Conservation (phyloP, 768 basidiomycete genomes). For the Lentinula guzmanii region DNA sequence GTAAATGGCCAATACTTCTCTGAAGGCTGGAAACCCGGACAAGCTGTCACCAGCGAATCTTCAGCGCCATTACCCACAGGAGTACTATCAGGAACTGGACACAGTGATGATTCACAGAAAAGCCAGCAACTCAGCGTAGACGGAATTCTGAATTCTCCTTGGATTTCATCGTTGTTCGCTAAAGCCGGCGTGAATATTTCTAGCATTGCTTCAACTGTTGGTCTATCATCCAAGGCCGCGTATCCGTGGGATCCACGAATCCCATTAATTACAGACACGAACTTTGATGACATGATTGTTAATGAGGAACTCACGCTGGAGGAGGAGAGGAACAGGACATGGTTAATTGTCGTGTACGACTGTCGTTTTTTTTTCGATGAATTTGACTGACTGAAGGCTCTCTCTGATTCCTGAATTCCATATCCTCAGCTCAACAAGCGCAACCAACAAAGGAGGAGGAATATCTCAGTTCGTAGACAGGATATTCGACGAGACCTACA, state of each 20-base stretch:
- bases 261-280: constrained; percentile 77
- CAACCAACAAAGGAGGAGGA: constrained; percentile 53
- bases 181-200: constrained; percentile 69
- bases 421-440: constrained; percentile 40
- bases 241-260: constrained; percentile 66
- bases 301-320: constrained; percentile 61
- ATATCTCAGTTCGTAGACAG: constrained; percentile 67
- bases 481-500: constrained; percentile 70
- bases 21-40: constrained; percentile 75
- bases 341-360: constrained; percentile 75
- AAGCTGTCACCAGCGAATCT: constrained; percentile 32
- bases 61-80: constrained; percentile 9
- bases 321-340: constrained; percentile 63
- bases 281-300: constrained; percentile 65
- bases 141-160: constrained; percentile 43
- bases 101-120: constrained; percentile 19
- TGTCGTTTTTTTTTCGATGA: neutral
- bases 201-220: constrained; percentile 34
- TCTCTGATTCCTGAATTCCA: constrained; percentile 3
- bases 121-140: constrained; percentile 31
- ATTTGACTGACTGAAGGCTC: neutral
- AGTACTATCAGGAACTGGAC: constrained; percentile 8
- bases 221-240: constrained; percentile 15
- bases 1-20: constrained; percentile 71
- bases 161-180: constrained; percentile 47